Evolutionary conservation across 176 grass and related monocot species (phyloP).

Genomic region (Paspalum vaginatum): DNA sequence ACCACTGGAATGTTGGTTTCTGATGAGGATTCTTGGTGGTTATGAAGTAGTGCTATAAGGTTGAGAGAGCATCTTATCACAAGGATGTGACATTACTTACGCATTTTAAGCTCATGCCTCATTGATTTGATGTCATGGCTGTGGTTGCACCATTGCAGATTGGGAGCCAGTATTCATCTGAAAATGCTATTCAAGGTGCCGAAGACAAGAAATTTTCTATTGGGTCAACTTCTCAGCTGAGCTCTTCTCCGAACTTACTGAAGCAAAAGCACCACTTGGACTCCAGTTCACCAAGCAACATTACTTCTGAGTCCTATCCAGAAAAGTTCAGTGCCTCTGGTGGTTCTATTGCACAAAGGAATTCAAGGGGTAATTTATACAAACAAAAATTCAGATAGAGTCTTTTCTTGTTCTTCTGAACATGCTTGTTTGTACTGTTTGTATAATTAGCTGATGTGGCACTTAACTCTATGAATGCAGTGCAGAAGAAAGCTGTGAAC

Average conservation of each 20-base stretch:
- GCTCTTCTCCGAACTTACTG: slow-evolving; percentile 47
- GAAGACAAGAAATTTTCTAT: slow-evolving; percentile 52
- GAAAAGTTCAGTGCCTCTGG: slow-evolving; percentile 51
- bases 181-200: slow-evolving; percentile 49
- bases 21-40: neutral
- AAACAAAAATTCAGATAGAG: slow-evolving; percentile 11
- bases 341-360: slow-evolving; percentile 49
- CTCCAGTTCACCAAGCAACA: slow-evolving; percentile 63
- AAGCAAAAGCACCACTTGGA: slow-evolving; percentile 59
- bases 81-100: neutral
- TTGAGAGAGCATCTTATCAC: neutral
- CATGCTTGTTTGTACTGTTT: slow-evolving; percentile 18
- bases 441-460: slow-evolving; percentile 27
- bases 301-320: slow-evolving; percentile 66
- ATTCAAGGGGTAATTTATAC: slow-evolving; percentile 50
- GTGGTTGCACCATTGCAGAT: slow-evolving; percentile 45
- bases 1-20: slow-evolving; percentile 21
- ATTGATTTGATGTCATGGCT: slow-evolving; percentile 28
- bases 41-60: neutral
- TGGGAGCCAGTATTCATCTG: slow-evolving; percentile 55
- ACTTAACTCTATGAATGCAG: slow-evolving; percentile 34
- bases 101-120: slow-evolving; percentile 10
- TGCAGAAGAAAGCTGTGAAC: slow-evolving; percentile 49
- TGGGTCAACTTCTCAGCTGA: slow-evolving; percentile 48
- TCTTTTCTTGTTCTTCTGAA: slow-evolving; percentile 24